Percentiles rank a stretch among this genome's conserved stretches.
phyloP scores from a whole-genome alignment of 805 yeast species.

The Jamesozyma spencerorum region DNA sequence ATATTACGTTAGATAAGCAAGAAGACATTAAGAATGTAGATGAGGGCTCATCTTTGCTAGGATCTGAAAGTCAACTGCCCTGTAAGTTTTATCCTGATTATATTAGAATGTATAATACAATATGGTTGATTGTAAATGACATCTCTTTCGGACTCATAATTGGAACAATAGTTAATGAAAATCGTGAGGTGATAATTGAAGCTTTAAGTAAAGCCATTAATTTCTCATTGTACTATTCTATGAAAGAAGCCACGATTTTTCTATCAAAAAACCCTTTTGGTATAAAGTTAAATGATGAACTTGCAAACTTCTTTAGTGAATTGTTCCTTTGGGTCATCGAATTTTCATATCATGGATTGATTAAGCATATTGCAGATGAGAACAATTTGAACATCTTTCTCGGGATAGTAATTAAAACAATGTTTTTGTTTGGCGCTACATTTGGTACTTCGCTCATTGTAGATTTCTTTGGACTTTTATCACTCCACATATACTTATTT shows the following conservation, averaged over 20 bases:
- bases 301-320: slow-evolving; percentile 80
- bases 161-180: slow-evolving; percentile 38
- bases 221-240: slow-evolving; percentile 31
- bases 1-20: slow-evolving; percentile 10
- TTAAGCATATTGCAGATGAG: slow-evolving; percentile 16
- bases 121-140: slow-evolving; percentile 85
- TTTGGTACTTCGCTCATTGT: slow-evolving; percentile 55
- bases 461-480: slow-evolving; percentile 54
- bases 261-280: slow-evolving; percentile 90
- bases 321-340: slow-evolving; percentile 76
- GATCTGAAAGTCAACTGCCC: slow-evolving; percentile 27
- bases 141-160: slow-evolving; percentile 61
- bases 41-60: too few species aligned
- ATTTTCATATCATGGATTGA: slow-evolving; percentile 41
- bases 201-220: slow-evolving; percentile 24
- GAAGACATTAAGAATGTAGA: too few species aligned
- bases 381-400: slow-evolving; percentile 26
- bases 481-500: slow-evolving; percentile 68
- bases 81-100: slow-evolving; percentile 49
- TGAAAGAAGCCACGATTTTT: slow-evolving; percentile 51
- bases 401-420: slow-evolving; percentile 30
- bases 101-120: slow-evolving; percentile 70
- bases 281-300: slow-evolving; percentile 77
- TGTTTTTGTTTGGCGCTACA: slow-evolving; percentile 54
- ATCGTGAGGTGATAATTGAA: slow-evolving; percentile 31